These are phyloP conservation scores for Yamadazyma conglobata DNA, from an alignment of 1,139 yeast genomes.

Conservation along the genomic window DNA sequence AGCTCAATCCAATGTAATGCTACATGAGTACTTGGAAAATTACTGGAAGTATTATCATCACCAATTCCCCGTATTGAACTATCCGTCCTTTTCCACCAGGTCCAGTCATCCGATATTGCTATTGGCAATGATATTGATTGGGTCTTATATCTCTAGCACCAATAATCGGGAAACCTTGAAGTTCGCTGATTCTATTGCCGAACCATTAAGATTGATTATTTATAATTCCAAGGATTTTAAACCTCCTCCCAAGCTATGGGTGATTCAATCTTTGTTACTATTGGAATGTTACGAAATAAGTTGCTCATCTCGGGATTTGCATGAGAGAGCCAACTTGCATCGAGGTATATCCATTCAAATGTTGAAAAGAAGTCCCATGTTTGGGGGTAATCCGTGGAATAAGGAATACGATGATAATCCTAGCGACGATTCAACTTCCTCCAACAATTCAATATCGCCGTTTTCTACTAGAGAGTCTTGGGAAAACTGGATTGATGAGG, in stretches of 20 bases:
- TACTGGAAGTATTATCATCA: slow-evolving; percentile 63
- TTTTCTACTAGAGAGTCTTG: slow-evolving; percentile 15
- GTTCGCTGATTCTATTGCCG: slow-evolving; percentile 44
- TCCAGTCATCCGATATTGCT: slow-evolving; percentile 51
- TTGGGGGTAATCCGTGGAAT: slow-evolving; percentile 59
- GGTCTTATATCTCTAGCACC: slow-evolving; percentile 32
- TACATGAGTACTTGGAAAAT: slow-evolving; percentile 26
- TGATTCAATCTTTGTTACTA: slow-evolving; percentile 59
- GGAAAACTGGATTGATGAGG: slow-evolving; percentile 69
- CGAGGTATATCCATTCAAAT: slow-evolving; percentile 76
- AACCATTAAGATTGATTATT: slow-evolving; percentile 59
- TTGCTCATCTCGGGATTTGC: slow-evolving; percentile 53
- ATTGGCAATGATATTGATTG: slow-evolving; percentile 57
- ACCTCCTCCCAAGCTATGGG: slow-evolving; percentile 62
- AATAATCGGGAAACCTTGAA: slow-evolving; percentile 19
- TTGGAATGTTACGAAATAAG: slow-evolving; percentile 69
- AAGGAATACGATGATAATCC: slow-evolving; percentile 9
- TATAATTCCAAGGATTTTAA: slow-evolving; percentile 58
- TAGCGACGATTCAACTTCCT: background rate
- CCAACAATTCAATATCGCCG: slow-evolving; percentile 7
- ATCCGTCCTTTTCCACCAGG: slow-evolving; percentile 59
- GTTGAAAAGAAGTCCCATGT: slow-evolving; percentile 66
- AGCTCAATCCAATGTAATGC: no score
- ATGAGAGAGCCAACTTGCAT: slow-evolving; percentile 73
- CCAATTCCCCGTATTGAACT: slow-evolving; percentile 59